These are phyloP conservation scores for Trichoderma asperellum DNA, from an alignment of 2,329 filamentous ascomycete species.

Conservation along the genomic window DNA sequence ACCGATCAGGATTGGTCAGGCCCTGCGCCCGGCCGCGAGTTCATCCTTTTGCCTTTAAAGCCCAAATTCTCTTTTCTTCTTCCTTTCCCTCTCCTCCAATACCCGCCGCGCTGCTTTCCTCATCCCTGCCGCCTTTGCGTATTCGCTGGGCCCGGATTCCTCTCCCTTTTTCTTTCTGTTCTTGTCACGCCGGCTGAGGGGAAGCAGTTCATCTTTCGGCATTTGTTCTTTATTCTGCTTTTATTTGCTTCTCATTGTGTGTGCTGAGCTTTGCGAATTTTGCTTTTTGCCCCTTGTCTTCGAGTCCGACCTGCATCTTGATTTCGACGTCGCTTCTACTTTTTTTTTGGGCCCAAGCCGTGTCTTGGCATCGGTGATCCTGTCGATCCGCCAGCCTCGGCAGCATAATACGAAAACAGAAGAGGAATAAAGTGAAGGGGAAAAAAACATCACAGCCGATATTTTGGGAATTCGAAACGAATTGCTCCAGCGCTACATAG, in stretches of 20 bases:
- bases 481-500: background rate
- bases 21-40: background rate
- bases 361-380: conserved; percentile 18
- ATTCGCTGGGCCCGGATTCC: background rate
- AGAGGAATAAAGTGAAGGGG: background rate
- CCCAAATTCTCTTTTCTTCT: background rate
- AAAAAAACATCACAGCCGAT: background rate
- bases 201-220: background rate
- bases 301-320: conserved; percentile 9
- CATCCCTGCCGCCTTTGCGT: conserved; percentile 6
- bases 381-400: conserved; percentile 12
- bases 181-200: background rate
- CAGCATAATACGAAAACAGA: conserved; percentile 4
- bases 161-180: conserved; percentile 14
- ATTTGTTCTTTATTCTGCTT: background rate
- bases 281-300: background rate
- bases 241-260: background rate
- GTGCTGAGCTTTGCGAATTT: conserved; percentile 2
- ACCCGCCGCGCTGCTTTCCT: background rate
- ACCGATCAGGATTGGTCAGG: conserved; percentile 15
- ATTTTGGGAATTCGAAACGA: background rate
- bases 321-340: background rate
- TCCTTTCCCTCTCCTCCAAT: background rate
- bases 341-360: background rate
- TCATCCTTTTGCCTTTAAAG: background rate